phyloP scores from a whole-genome alignment of 2,329 filamentous ascomycete genomes.

The Aureobasidium mangrovei region DNA sequence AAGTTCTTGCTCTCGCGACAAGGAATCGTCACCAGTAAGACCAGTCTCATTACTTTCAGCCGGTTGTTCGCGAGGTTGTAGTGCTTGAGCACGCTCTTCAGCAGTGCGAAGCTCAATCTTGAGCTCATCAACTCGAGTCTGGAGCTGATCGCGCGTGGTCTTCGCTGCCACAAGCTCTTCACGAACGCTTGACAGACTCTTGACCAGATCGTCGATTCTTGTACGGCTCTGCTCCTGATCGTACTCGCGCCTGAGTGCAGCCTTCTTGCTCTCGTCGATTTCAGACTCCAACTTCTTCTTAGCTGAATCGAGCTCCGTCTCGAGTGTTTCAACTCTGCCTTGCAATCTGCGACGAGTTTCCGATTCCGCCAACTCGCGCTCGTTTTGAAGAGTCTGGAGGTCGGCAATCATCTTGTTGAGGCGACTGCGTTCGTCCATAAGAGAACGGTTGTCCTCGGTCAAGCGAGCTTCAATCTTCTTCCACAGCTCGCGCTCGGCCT shows the following conservation, averaged over 20 bases:
- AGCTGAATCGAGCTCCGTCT: slow-evolving; percentile 65
- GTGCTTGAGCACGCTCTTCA: slow-evolving; percentile 73
- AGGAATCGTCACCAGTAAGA: slow-evolving; percentile 39
- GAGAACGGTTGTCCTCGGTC: slow-evolving; percentile 74
- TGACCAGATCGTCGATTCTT: slow-evolving; percentile 82
- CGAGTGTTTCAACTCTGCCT: slow-evolving; percentile 65
- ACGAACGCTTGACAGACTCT: slow-evolving; percentile 67
- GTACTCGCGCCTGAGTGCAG: slow-evolving; percentile 76
- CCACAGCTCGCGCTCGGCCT: slow-evolving; percentile 90
- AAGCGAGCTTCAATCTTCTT: slow-evolving; percentile 86
- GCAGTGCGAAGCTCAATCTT: slow-evolving; percentile 80
- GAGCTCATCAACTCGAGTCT: slow-evolving; percentile 79
- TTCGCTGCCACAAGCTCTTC: slow-evolving; percentile 82
- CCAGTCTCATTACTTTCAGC: slow-evolving; percentile 23
- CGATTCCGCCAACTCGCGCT: slow-evolving; percentile 75
- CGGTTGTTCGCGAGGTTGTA: slow-evolving; percentile 59
- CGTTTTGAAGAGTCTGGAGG: slow-evolving; percentile 82
- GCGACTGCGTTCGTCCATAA: slow-evolving; percentile 75
- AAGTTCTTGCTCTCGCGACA: slow-evolving; percentile 68
- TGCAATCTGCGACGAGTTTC: slow-evolving; percentile 77
- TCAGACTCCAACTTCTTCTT: slow-evolving; percentile 81
- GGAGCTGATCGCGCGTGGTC: slow-evolving; percentile 81
- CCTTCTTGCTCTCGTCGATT: slow-evolving; percentile 73
- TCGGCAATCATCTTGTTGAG: slow-evolving; percentile 76
- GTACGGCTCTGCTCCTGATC: slow-evolving; percentile 83